Conservation (phyloP, 306 rosid genomes). For the Biancaea sappan region DNA sequence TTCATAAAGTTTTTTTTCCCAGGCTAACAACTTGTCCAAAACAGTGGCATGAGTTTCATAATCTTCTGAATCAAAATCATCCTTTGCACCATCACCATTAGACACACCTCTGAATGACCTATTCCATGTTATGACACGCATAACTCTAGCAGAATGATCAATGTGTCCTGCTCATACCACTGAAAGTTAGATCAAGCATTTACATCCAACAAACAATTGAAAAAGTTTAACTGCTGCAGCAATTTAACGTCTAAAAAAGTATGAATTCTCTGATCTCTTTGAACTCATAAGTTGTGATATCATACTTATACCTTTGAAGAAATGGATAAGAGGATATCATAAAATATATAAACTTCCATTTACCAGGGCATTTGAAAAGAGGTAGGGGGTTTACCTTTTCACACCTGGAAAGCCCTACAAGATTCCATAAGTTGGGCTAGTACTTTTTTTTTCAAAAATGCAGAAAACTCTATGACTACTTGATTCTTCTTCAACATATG, state of each 20-base stretch:
- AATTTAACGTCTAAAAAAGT: background rate
- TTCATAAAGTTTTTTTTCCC: conserved; percentile 74
- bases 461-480: background rate
- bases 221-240: background rate
- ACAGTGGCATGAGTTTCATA: conserved; percentile 64
- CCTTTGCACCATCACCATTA: conserved; percentile 54
- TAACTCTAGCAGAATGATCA: conserved; percentile 67
- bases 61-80: conserved; percentile 57
- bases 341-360: background rate
- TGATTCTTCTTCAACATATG: background rate
- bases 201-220: background rate
- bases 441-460: background rate
- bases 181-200: background rate
- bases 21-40: conserved; percentile 64
- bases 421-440: background rate
- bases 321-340: background rate
- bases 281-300: background rate
- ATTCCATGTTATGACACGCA: conserved; percentile 69
- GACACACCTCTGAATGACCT: conserved; percentile 60
- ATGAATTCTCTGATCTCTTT: background rate
- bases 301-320: background rate
- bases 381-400: background rate
- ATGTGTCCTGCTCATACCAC: conserved; percentile 50
- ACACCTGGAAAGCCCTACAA: background rate
- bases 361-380: background rate